Base-by-base conservation (phyloP, 768 basidiomycete species). In the Lactarius sp. region DNA sequence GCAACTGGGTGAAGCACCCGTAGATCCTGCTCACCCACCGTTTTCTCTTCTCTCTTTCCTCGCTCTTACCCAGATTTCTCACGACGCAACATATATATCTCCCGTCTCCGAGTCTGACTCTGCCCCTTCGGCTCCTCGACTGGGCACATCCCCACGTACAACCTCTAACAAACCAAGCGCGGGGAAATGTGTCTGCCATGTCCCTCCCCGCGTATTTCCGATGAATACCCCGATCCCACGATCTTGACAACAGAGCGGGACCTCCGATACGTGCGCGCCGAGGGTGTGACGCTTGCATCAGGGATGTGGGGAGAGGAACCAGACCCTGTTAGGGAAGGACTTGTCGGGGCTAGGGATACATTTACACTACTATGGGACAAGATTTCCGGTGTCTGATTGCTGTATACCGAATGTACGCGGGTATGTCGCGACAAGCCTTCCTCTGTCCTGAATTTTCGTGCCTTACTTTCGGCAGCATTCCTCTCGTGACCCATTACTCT, bases 161-260 rank as follows among this genome's bases (percentile, higher is more conserved):
- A 77, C 78, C n/a, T 80, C 82, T n/a, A 72, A 82, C 58, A 74
- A 76, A 27, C 71, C 69, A 41, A 66, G 42, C 34, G 42, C 63
- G 3, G 41, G 18, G 14, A 60, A 13, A 20, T 39, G 52, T 3
- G 53, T 14, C 10, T 39, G 44, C 10, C 68, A 71, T 56, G 65
- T 46, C 2, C 70, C 66, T n/a, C 86, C 88, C 1, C 85, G 86
- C 3, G 87, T 92, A 69, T 82, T 88, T 66, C 92, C 90, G 34
- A 92, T 92, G 1, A 78, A 78, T 56, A 97, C 94, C 0, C 94
- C 94, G 0, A 88, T 71, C 94, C 94, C 1, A 87, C 86, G 14
- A 94, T 94, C 1, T 77, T 82, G 0, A 86, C 89, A 34, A 79
- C 82, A 0, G 85, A 87, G 37, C 79, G 82, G 16, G 94, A 97